Percentiles rank a stretch among this genome's conserved stretches.
phyloP scores from a whole-genome alignment of 1,139 yeast genomes.

The Blastobotrys persicus region DNA sequence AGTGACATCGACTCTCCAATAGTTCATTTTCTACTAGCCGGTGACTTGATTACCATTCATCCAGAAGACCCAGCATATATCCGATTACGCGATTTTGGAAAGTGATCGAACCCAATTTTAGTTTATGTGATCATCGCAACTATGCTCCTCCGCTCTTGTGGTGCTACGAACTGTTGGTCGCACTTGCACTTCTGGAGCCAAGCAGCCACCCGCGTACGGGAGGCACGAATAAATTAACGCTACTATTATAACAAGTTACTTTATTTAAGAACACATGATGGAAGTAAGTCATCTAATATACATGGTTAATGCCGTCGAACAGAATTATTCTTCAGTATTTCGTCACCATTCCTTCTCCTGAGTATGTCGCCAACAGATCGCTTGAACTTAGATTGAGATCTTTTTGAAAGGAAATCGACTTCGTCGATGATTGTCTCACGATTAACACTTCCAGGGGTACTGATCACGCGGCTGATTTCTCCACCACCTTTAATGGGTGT shows the following conservation, averaged over 20 bases:
- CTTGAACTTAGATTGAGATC: constrained; percentile 20
- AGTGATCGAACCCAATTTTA: constrained; percentile 4
- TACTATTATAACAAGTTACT: too few relatives aligned
- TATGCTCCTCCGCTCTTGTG: too few relatives aligned
- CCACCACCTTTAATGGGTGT: constrained; percentile 8
- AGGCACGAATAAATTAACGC: too few relatives aligned
- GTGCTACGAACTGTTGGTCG: too few relatives aligned
- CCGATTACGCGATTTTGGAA: constrained; percentile 26
- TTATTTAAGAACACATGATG: too few relatives aligned
- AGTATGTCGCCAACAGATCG: constrained; percentile 18
- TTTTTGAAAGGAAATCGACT: constrained; percentile 19
- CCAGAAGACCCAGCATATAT: constrained; percentile 19
- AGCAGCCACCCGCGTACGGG: too few relatives aligned
- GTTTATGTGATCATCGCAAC: too few relatives aligned
- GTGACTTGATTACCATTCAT: constrained; percentile 22
- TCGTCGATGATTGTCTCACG: constrained; percentile 21
- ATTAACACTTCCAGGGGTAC: constrained; percentile 7
- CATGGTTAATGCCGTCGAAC: constrained; percentile 3
- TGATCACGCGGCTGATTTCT: constrained; percentile 5
- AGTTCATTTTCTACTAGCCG: constrained; percentile 23
- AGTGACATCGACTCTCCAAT: constrained; percentile 9
- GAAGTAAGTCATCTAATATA: neutral
- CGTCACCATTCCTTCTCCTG: constrained; percentile 15
- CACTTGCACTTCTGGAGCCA: too few relatives aligned
- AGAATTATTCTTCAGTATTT: constrained; percentile 12